Base-by-base conservation (phyloP, 495 filamentous ascomycete species). In the Sordaria brevicollis region DNA sequence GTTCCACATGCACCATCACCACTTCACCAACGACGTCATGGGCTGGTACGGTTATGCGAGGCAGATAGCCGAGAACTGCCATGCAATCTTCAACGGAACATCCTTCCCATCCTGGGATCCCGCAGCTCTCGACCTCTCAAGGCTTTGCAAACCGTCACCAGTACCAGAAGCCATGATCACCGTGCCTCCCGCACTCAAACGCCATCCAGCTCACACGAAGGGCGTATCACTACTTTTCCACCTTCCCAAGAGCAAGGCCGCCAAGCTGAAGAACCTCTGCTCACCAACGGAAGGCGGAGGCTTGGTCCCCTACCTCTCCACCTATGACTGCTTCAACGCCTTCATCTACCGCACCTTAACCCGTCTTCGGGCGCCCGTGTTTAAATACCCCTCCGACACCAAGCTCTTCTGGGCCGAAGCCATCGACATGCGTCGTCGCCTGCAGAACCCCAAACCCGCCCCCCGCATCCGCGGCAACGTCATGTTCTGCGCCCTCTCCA, bases 41-140 rank as follows among this genome's bases (percentile, higher is more conserved):
- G 81, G 79, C 13, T 82, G 79, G 78, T 75, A 80, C 11, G 72
- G 77, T 11, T 74, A 81, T 29, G 67, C 74, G 0, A 76, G 79
- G 35, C 81, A 84, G 49, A 75, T 83, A 17, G 81, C 81, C 8
- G 82, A 84, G 37, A 81, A 84, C 71, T 84, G 81, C 71, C 69
- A 69, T 34, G 72, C 81, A 17, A 74, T 81, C 36, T 11, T 75
- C 25, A 76, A 79, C 41, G 39, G 75, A 6, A 80, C 78, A 0
- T 13, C 39, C 9, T 72, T 77, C 19, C 81, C 81, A 1, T 33
- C 66, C 19, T 85, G 80, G 81, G 78, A 82, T 29, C 67, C 76
- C 6, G 66, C 70, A 4, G 75, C 73, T 10, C 73, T 83, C n/a
- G 78, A 80, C 35, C 70, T 76, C 33, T 79, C 78, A 4, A 77